phyloP scores from a whole-genome alignment of 768 basidiomycete species.

The Kwoniella sp. region DNA sequence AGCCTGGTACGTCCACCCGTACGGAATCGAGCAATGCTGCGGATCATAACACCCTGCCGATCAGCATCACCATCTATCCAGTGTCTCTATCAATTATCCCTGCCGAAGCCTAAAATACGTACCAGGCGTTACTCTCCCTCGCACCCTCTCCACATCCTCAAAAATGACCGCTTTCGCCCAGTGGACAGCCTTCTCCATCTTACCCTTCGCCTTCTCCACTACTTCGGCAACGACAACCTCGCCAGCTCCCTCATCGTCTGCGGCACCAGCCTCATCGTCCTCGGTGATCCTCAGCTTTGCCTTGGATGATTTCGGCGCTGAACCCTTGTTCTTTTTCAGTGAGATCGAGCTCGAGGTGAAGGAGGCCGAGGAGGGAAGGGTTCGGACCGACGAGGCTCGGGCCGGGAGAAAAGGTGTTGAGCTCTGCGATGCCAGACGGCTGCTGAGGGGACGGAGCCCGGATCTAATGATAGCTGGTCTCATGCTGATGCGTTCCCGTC shows the following conservation, averaged over 20 bases:
- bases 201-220: conserved; percentile 47
- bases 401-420: not conserved
- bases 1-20: conserved; percentile 39
- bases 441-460: not conserved
- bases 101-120: no score
- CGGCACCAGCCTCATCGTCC: conserved; percentile 26
- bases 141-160: conserved; percentile 55
- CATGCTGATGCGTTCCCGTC: not conserved
- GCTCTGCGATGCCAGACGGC: not conserved
- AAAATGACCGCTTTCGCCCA: conserved; percentile 55
- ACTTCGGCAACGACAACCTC: conserved; percentile 27
- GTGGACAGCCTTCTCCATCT: conserved; percentile 57
- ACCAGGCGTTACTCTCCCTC: conserved; percentile 53
- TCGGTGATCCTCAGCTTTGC: conserved; percentile 25
- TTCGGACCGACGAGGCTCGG: not conserved
- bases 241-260: conserved; percentile 19
- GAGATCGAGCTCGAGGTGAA: conserved; percentile 22
- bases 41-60: not conserved
- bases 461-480: not conserved
- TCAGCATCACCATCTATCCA: not conserved
- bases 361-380: conserved; percentile 2
- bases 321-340: conserved; percentile 36
- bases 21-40: conserved; percentile 55
- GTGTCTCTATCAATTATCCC: not conserved
- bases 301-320: conserved; percentile 23